Evolutionary conservation across 768 basidiomycete species (phyloP).

Genomic region (Kwoniella pini): DNA sequence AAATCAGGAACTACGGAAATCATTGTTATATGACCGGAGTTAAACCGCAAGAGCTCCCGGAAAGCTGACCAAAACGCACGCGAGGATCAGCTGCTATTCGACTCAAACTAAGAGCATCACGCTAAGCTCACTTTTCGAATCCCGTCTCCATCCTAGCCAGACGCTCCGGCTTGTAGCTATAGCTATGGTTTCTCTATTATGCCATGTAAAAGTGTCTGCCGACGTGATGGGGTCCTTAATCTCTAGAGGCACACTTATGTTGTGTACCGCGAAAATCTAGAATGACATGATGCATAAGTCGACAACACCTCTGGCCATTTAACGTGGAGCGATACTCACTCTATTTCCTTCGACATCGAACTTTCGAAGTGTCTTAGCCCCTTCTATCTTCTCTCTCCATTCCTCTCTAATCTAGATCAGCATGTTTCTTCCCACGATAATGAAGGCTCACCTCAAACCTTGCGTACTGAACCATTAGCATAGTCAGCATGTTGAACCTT

Average conservation of each 20-base stretch:
- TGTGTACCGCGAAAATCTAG: conserved; percentile 39
- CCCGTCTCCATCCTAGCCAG: conserved; percentile 44
- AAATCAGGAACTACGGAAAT: conserved; percentile 43
- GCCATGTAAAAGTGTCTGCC: conserved; percentile 43
- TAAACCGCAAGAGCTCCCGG: conserved; percentile 34
- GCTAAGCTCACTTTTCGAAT: conserved; percentile 21
- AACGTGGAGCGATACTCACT: conserved; percentile 23
- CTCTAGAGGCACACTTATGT: conserved; percentile 26
- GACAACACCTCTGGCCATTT: neutral
- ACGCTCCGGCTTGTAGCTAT: conserved; percentile 31
- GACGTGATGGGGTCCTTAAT: conserved; percentile 29
- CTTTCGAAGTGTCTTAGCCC: conserved; percentile 36
- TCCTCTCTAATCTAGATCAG: conserved; percentile 27
- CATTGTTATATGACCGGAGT: conserved; percentile 27
- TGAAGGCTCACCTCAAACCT: conserved; percentile 26
- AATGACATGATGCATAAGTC: too few relatives aligned
- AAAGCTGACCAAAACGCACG: conserved; percentile 25
- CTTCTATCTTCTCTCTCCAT: conserved; percentile 46
- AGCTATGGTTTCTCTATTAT: conserved; percentile 38
- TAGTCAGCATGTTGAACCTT: neutral
- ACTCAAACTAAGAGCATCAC: neutral
- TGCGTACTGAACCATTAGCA: conserved; percentile 17
- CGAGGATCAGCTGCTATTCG: conserved; percentile 2
- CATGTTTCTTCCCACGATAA: neutral
- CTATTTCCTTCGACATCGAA: conserved; percentile 48